Evolutionary conservation across 2,329 filamentous ascomycete species (phyloP).

Genomic region (Botrytis sinoallii): DNA sequence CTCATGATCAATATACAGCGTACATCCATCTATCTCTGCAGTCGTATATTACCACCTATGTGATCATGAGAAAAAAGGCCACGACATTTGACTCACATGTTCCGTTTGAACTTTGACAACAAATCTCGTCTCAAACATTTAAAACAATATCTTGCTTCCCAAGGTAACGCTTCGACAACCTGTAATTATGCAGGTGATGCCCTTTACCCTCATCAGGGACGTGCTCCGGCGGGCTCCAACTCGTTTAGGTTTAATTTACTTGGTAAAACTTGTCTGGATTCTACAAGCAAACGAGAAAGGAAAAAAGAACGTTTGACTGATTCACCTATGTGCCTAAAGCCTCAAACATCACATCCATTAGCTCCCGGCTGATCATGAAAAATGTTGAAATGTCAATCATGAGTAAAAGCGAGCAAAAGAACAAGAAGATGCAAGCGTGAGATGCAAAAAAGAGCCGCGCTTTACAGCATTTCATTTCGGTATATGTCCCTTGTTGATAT

Average conservation of each 20-base stretch:
- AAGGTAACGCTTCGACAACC: slow-evolving; percentile 12
- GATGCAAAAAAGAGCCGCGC: slow-evolving; percentile 5
- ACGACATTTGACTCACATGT: neutral
- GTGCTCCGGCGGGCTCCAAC: slow-evolving; percentile 14
- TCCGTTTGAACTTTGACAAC: neutral
- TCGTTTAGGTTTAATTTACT: slow-evolving; percentile 5
- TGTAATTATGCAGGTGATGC: slow-evolving; percentile 12
- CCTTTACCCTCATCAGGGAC: slow-evolving; percentile 7
- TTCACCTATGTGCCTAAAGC: neutral
- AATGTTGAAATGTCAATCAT: neutral
- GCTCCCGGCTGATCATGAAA: slow-evolving; percentile 11
- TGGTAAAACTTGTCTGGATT: neutral
- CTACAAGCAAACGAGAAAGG: neutral
- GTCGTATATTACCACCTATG: neutral
- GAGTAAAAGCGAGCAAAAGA: neutral
- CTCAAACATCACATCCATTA: neutral
- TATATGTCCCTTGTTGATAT: neutral
- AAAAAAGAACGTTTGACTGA: slow-evolving; percentile 6
- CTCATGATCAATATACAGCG: neutral
- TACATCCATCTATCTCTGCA: neutral
- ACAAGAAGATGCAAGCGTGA: slow-evolving; percentile 7
- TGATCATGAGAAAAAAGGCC: neutral
- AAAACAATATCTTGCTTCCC: neutral
- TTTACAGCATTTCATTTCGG: neutral
- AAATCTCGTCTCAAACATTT: neutral